These are phyloP conservation scores for Tetragonia tetragonoides DNA, from an alignment of 148 eudicot genomes.

Conservation along the genomic window DNA sequence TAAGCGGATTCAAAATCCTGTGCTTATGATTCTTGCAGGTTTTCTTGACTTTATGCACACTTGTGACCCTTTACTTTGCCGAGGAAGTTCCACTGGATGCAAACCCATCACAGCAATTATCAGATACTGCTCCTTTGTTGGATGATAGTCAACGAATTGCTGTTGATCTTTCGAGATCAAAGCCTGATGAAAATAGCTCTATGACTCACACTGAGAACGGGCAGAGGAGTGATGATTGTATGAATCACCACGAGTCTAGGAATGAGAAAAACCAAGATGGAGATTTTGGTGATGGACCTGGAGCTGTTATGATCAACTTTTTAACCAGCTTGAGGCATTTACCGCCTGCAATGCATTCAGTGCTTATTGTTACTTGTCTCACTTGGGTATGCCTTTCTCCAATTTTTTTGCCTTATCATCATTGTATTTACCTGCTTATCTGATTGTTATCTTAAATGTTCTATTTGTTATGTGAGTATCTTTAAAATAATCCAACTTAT, in stretches of 20 bases:
- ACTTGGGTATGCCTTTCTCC: constrained; percentile 69
- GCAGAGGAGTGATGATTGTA: constrained; percentile 22
- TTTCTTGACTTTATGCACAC: constrained; percentile 74
- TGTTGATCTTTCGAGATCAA: constrained; percentile 42
- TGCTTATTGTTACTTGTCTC: constrained; percentile 80
- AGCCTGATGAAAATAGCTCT: constrained; percentile 35
- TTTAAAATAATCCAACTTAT: no score
- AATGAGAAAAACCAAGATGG: constrained; percentile 42
- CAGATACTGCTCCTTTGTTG: constrained; percentile 84
- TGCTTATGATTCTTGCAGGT: constrained; percentile 40
- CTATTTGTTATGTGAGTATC: no score
- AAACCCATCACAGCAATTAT: constrained; percentile 35
- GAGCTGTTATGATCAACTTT: constrained; percentile 81
- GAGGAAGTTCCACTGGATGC: constrained; percentile 74
- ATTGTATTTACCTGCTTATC: neutral
- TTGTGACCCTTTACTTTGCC: constrained; percentile 88
- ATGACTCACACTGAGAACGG: constrained; percentile 26
- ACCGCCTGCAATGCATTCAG: constrained; percentile 88
- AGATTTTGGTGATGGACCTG: constrained; percentile 62
- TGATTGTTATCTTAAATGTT: neutral
- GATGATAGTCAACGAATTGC: constrained; percentile 42
- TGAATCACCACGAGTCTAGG: constrained; percentile 31
- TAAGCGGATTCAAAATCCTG: constrained; percentile 2
- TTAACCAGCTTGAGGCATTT: constrained; percentile 88
- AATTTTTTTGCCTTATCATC: neutral